Base-by-base conservation (phyloP, 2,329 filamentous ascomycete species). In the Aspergillus tamarii region DNA sequence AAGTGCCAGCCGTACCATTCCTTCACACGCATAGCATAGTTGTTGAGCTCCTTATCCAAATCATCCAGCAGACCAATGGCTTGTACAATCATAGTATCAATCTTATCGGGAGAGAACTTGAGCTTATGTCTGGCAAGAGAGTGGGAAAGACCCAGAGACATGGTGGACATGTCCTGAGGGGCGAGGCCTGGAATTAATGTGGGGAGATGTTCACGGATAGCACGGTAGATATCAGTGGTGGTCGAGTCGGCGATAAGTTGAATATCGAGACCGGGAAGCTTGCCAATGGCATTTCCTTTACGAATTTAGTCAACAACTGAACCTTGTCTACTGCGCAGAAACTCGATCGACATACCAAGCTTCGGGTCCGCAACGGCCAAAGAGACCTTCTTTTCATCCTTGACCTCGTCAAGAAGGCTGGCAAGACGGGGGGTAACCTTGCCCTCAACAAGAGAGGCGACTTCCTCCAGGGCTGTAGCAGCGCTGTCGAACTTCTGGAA, bases 1-100 rank as follows among this genome's bases (percentile, higher is more conserved):
- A 98, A 99, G 82, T 98, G 95, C 95, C 95, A 99, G 74, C 95
- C 95, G 78, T 99, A 99, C 95, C 95, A 99, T 81, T 99, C 95
- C 88, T 98, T 98, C 66, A 97, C 93, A 79, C 95, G 88, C 95
- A 99, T 99, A 69, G 95, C 94, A 77, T 97, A 98, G 72, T 92
- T 95, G 84, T 99, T 99, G 68, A 99, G 85, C 82, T 99, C 95
- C 86, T 99, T 99, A 84, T 99, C 95, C 66, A 99, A 84, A 69
- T 99, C 95, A 77, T 99, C 95, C 54, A 99, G 86, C 58, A 97
- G 88, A 68, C 91, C 90, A 77, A 99, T 95, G 62, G 94, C 94
- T 83, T 99, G 95, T 63, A 99, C 94, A 76, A 99, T 97, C 95
- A 99, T 99, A 58, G 95, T 95, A 78, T 99, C 95, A 71, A 99